A percentile compares a stretch with the other conserved stretches of the same genome.
Evolutionary conservation across 129 eudicot species (phyloP).

Genomic region (Kitagawia praeruptora): DNA sequence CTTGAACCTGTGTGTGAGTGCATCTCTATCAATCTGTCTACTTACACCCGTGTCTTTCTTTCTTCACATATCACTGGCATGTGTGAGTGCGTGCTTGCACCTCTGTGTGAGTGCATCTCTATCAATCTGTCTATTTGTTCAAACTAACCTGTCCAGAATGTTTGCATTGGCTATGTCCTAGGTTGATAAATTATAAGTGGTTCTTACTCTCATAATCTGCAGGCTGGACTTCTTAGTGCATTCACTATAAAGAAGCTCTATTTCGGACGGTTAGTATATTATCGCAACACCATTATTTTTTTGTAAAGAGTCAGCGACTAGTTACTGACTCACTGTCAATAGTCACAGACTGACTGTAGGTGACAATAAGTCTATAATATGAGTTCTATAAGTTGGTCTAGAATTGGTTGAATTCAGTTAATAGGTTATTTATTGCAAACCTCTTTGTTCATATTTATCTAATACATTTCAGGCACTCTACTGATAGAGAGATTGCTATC

Average conservation of each 20-base stretch:
- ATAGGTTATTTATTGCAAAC: not conserved
- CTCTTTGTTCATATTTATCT: not conserved
- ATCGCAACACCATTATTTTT: not conserved
- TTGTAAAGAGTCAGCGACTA: no score
- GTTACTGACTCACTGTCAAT: no score
- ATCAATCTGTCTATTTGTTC: not conserved
- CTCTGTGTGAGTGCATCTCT: not conserved
- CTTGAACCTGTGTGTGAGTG: not conserved
- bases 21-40: not conserved
- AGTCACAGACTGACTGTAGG: not conserved
- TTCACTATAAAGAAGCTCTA: not conserved
- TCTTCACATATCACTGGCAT: not conserved
- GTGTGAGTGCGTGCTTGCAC: not conserved
- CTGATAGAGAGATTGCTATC: constrained; percentile 60
- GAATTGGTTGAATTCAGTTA: not conserved
- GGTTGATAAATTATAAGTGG: not conserved
- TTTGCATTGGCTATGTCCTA: not conserved
- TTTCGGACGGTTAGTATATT: constrained; percentile 3
- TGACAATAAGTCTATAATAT: not conserved
- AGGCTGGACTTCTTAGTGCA: constrained; percentile 5
- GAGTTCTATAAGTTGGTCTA: not conserved
- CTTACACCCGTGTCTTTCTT: no score
- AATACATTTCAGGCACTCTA: constrained; percentile 48
- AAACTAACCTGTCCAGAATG: not conserved
- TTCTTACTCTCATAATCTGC: not conserved